Evolutionary conservation across 75 land plant species (phyloP).

Genomic region (Azolla pinnata): DNA sequence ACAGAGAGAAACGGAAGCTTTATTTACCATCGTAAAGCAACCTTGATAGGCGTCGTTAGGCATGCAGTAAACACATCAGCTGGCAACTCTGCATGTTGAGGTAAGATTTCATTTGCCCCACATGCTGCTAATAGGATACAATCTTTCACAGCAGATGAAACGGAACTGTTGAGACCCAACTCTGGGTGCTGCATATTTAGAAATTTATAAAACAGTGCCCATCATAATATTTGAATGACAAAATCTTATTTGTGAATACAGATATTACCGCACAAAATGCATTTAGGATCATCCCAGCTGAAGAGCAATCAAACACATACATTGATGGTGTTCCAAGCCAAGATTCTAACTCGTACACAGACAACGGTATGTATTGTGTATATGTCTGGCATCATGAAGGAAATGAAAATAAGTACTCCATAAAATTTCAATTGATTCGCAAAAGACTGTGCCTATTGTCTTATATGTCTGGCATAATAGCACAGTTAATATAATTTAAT

Average conservation of each 20-base stretch:
- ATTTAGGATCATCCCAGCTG: constrained; percentile 87
- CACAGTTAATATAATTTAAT: too few relatives aligned
- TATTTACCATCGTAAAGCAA: constrained; percentile 79
- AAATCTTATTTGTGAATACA: background rate
- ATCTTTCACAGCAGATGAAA: constrained; percentile 50
- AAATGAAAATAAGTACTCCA: too few relatives aligned
- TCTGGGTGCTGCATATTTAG: constrained; percentile 46
- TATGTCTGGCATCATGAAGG: constrained; percentile 12
- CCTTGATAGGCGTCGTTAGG: constrained; percentile 92
- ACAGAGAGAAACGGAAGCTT: background rate
- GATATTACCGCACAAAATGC: constrained; percentile 67
- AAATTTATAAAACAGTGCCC: background rate
- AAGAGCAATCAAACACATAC: constrained; percentile 96
- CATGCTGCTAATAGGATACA: constrained; percentile 93
- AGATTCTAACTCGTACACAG: constrained; percentile 84
- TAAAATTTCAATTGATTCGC: too few relatives aligned
- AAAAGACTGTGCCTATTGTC: too few relatives aligned
- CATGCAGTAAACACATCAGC: constrained; percentile 95
- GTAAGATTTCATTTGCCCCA: constrained; percentile 91
- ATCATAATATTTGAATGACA: background rate
- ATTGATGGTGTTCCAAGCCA: constrained; percentile 94
- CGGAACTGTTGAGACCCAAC: constrained; percentile 28
- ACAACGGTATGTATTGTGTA: constrained; percentile 88
- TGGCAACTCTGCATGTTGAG: constrained; percentile 84
- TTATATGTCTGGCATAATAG: too few relatives aligned